Evolutionary conservation across 23 red algal genomes (phyloP), one percentile per base, ranked within the genome.

Genomic region (Agarophyton chilense): DNA sequence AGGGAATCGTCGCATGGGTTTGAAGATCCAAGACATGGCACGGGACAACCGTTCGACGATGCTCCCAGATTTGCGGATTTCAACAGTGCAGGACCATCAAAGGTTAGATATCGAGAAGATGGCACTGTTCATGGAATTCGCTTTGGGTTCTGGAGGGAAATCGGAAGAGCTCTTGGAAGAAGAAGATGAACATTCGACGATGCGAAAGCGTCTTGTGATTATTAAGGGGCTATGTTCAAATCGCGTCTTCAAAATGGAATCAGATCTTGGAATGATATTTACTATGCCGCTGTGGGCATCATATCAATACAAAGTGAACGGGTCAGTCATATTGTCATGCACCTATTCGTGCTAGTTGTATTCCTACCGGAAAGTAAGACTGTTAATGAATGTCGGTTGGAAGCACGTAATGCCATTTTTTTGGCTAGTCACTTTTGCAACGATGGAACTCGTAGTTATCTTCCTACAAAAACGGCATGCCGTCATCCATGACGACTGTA

Each of bases 21-120:
- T 26, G 68, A 74, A 49, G 68, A 47, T 38, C 38, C 40, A 28
- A 18, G 41, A 2, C 65, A 47, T 54, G 65, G 47, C 39, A 67
- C 61, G 1, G 49, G 60, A 53, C 47, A 53, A 31, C 82, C 82
- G n/a, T 53, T 54, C 65, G 82, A 71, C 11, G 64, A 70, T 54
- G 47, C 65, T 74, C 60, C 47, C 2, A 45, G 65, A 53, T 43
- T 86, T 21, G 82, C 65, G 5, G 82, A 86, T 63, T 89, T 74
- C 60, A 65, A 71, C 21, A 47, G 66, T 33, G 63, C 85, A 32
- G 85, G 85, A 33, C 85, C 85, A 13, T 56, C 85, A 78, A 89
- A 89, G 73, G 85, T 89, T 25, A 41, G 85, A 49, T 89, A 89
- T 66, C 67, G 85, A 4, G 85, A 89, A 22, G 85, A 89, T 79